These are phyloP conservation scores for Dictyostelium firmibasis DNA, from an alignment of 78 protist genomes.

Conservation along the genomic window DNA sequence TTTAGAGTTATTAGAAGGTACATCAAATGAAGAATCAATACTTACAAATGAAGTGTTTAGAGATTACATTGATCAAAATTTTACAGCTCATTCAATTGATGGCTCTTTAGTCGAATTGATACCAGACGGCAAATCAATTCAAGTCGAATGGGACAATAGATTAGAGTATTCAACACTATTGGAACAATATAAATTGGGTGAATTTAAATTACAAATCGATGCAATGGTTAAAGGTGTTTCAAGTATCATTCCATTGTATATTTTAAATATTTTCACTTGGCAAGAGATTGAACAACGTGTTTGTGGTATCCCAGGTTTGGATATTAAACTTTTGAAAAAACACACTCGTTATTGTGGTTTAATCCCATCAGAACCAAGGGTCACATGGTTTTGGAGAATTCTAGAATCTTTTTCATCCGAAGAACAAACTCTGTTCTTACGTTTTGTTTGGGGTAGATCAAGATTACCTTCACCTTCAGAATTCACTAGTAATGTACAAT, in stretches of 20 bases:
- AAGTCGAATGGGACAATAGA: constrained; percentile 63
- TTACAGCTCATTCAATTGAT: constrained; percentile 63
- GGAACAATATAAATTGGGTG: constrained; percentile 67
- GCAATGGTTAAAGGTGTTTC: constrained; percentile 63
- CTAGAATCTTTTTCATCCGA: constrained; percentile 78
- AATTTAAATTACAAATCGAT: constrained; percentile 67
- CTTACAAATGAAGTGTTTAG: constrained; percentile 13
- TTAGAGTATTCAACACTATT: constrained; percentile 64
- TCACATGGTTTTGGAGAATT: constrained; percentile 72
- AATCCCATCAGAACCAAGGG: constrained; percentile 28
- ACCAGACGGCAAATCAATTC: constrained; percentile 38
- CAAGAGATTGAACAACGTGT: constrained; percentile 79
- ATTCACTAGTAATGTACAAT: constrained; percentile 27
- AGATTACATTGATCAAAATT: constrained; percentile 41
- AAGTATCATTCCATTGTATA: constrained; percentile 41
- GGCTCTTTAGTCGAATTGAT: not conserved
- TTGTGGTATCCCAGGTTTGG: constrained; percentile 80
- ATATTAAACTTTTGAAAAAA: constrained; percentile 65
- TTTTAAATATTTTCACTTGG: constrained; percentile 79
- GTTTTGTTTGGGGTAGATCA: constrained; percentile 86
- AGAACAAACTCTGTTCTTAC: constrained; percentile 71
- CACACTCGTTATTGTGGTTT: constrained; percentile 77
- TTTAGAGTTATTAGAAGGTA: constrained; percentile 33
- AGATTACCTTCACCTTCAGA: constrained; percentile 79
- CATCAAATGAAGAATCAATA: not conserved